phyloP scores from a whole-genome alignment of 2,329 filamentous ascomycete species.

The Fusarium xyrophilum region DNA sequence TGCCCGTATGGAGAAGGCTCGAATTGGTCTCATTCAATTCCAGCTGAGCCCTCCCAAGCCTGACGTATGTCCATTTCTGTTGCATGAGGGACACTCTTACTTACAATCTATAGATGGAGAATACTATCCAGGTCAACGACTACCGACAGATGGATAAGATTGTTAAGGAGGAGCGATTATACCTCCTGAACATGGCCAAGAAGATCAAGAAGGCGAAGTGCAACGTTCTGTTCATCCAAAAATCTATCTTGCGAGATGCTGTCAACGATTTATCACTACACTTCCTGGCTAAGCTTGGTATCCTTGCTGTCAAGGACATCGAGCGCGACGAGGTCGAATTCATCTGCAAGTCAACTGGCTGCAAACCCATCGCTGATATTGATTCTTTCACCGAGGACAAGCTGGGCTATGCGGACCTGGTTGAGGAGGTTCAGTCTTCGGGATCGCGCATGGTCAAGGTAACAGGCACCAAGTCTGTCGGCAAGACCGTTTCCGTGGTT shows the following conservation, averaged over 20 bases:
- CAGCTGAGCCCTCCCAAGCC: constrained; percentile 98
- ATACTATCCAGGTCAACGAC: constrained; percentile 98
- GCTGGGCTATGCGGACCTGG: constrained; percentile 88
- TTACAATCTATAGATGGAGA: constrained; percentile 78
- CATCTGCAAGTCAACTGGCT: constrained; percentile 98
- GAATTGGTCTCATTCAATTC: constrained; percentile 97
- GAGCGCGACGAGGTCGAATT: constrained; percentile 99
- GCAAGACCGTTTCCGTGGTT: constrained; percentile 92
- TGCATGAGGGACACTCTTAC: not conserved
- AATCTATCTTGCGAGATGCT: constrained; percentile 95
- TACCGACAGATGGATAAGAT: constrained; percentile 99
- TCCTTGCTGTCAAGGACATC: constrained; percentile 95
- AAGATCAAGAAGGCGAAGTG: constrained; percentile 99
- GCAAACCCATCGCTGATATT: constrained; percentile 98
- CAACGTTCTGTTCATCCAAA: constrained; percentile 97
- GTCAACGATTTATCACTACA: constrained; percentile 98
- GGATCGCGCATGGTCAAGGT: constrained; percentile 95
- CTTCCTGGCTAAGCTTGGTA: constrained; percentile 96
- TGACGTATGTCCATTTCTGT: constrained; percentile 67
- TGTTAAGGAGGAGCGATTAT: constrained; percentile 97
- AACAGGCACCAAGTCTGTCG: constrained; percentile 82
- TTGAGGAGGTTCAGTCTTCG: constrained; percentile 88
- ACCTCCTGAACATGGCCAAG: constrained; percentile 98
- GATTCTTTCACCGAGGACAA: constrained; percentile 99
- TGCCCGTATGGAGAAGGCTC: constrained; percentile 93